Evolutionary conservation across 2,329 filamentous ascomycete genomes (phyloP), one percentile per base, ranked within the genome.

Genomic region (Dactylellina leptospora): DNA sequence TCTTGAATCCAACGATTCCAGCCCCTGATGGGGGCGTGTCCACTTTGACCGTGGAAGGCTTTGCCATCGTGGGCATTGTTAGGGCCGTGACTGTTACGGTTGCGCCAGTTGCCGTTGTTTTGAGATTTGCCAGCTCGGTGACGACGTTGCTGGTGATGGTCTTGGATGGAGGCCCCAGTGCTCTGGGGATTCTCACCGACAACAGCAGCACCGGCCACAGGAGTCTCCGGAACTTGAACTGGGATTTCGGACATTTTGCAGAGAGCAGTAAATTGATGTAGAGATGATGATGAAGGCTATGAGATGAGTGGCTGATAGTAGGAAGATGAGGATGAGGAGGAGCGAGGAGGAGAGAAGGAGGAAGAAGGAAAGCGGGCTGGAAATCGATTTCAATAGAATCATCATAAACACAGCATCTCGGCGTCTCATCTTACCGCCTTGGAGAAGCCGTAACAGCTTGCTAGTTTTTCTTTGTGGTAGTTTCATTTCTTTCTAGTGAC

Each of bases 1-100:
- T 61, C 18, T 30, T 50, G 56, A 9, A 48, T 10, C 64, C 64
- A 70, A 36, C 56, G 42, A 23, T 56, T 56, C 66, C 66, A 62
- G n/a, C 51, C 38, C 13, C 36, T 11, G 6, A n/a, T 40, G 36
- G 13, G 5, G 28, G 11, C 18, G 13, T n/a, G 13, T 16, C 18
- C 36, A 16, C 36, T 11, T 5, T 40, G 4, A 16, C 13, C 13
- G 11, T 40, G 36, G 11, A 40, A n/a, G 36, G 36, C 18, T n/a
- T 40, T 40, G 36, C 13, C 36, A n/a, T 40, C 36, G 11, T 40
- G 13, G 18, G 36, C 36, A n/a, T n/a, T n/a, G n/a, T n/a, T n/a
- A n/a, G n/a, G n/a, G n/a, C n/a, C n/a, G n/a, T n/a, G n/a, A n/a
- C n/a, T n/a, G 9, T 8, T 50, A 25, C 23, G 48, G 22, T 70